Conservation (phyloP, 208 protist species). For the Trypanosomatidae sp. region DNA sequence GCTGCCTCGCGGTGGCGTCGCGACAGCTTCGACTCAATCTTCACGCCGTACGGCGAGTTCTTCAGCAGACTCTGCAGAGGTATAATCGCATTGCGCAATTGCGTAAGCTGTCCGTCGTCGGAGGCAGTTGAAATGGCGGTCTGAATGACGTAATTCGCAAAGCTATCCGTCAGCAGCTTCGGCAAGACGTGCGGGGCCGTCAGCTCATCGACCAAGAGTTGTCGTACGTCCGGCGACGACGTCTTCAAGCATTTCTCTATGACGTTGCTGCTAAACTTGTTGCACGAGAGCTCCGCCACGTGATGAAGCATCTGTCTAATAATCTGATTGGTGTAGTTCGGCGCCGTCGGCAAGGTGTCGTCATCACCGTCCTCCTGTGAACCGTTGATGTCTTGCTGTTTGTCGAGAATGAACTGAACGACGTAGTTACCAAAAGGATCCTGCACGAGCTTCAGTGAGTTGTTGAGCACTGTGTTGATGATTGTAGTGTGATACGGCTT, state of each 20-base stretch:
- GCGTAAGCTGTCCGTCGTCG: conserved; percentile 89
- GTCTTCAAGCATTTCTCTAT: conserved; percentile 98
- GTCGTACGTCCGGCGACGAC: conserved; percentile 75
- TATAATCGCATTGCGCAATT: conserved; percentile 94
- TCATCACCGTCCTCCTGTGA: conserved; percentile 13
- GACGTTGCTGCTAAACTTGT: conserved; percentile 99
- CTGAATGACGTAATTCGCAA: conserved; percentile 99
- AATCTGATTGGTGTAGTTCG: conserved; percentile 84
- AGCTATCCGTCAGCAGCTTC: conserved; percentile 96
- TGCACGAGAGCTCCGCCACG: conserved; percentile 93
- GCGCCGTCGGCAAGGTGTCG: conserved; percentile 2
- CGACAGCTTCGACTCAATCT: conserved; percentile 94
- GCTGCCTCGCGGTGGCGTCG: conserved; percentile 62
- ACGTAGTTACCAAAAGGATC: conserved; percentile 99
- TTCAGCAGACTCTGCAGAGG: conserved; percentile 93
- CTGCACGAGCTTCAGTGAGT: conserved; percentile 89
- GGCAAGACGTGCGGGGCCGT: conserved; percentile 88
- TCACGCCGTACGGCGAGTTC: conserved; percentile 97
- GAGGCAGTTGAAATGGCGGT: conserved; percentile 92
- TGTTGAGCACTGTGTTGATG: conserved; percentile 90
- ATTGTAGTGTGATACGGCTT: conserved; percentile 92
- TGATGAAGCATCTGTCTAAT: conserved; percentile 92
- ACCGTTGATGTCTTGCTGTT: conserved; percentile 66
- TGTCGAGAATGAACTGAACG: conserved; percentile 97
- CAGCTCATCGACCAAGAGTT: conserved; percentile 95